Evolutionary conservation across 768 basidiomycete species (phyloP), one percentile per base, ranked within the genome.

Genomic region (Hygrocybe coccinea): DNA sequence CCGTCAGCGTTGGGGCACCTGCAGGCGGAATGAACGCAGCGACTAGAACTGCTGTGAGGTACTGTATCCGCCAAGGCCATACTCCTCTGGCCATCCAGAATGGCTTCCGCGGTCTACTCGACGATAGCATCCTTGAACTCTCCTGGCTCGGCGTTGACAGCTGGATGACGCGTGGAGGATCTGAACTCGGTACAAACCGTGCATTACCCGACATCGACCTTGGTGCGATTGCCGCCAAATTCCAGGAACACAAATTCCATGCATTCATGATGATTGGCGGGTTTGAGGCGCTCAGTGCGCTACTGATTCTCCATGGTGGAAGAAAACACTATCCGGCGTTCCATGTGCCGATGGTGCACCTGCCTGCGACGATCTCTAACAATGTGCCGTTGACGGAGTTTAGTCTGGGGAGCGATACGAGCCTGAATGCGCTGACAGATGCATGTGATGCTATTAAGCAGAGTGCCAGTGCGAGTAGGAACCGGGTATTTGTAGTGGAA

Each of bases 1-100:
- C 55, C 54, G 43, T 36, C 61, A 95, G 94, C 65, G 86, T 94
- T 65, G 95, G 97, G 50, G 97, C 97, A 1, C 95, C 97, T 4
- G 97, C 97, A 2, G 95, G 95, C 45, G 97, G 97, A 8, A 97
- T 98, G 92, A 98, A 98, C 67, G 95, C 97, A 1, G 97, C 95
- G 0, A 97, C 93, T 1, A 89, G 95, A 39, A 87, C 94, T 24
- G 93, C 91, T 5, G 93, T 90, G 19, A 87, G 97, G 10, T 97
- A 93, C 74, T 97, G 94, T 69, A 74, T 93, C 59, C 82, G 84
- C 52, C 90, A 93, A 67, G 95, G 97, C 5, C 97, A 99, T 68
- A 88, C 79, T 22, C 87, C 95, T n/a, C 77, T 97, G 38, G 92
- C 86, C 0, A 83, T 99, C 56, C 86, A 95, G 75, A 99, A 97